These are phyloP conservation scores for Arabidopsis suecica DNA, from an alignment of 345 rosid genomes.

Conservation along the genomic window DNA sequence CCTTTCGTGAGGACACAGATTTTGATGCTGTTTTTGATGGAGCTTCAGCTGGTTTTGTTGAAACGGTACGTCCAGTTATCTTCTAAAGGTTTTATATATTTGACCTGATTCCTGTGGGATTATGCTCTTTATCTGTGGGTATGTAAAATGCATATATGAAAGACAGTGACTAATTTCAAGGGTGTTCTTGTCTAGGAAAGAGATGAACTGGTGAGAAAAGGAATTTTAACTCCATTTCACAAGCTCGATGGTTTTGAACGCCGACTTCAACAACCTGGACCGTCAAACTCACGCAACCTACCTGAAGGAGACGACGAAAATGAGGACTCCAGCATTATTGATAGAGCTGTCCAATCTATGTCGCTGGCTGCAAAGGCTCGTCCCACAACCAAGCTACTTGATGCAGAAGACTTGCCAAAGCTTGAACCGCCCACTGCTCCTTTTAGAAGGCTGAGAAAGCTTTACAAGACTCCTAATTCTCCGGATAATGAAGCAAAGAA, in stretches of 20 bases:
- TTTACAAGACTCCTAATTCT: constrained; percentile 52
- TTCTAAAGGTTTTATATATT: constrained; percentile 11
- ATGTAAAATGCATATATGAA: constrained; percentile 17
- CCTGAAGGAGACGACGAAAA: constrained; percentile 52
- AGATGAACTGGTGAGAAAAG: constrained; percentile 94
- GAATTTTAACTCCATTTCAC: constrained; percentile 95
- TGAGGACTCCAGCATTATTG: constrained; percentile 59
- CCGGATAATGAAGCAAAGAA: constrained; percentile 56
- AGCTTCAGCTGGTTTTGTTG: constrained; percentile 85
- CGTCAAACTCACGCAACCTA: constrained; percentile 47
- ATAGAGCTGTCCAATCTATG: constrained; percentile 65
- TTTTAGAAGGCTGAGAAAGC: constrained; percentile 74
- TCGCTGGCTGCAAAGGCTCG: constrained; percentile 81
- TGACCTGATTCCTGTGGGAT: constrained; percentile 23
- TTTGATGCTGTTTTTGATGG: constrained; percentile 89
- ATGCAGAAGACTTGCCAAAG: constrained; percentile 72
- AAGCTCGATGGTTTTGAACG: constrained; percentile 94
- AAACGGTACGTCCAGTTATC: constrained; percentile 66
- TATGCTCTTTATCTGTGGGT: constrained; percentile 9
- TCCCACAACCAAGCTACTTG: constrained; percentile 82
- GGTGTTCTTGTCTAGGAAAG: constrained; percentile 73
- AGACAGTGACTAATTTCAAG: constrained; percentile 31
- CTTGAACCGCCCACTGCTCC: constrained; percentile 79
- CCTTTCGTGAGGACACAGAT: constrained; percentile 74
- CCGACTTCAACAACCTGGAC: constrained; percentile 68